Percentiles rank a stretch among this genome's conserved stretches.
Conservation (phyloP, 495 filamentous ascomycete species). For the Trichoderma gamsii region DNA sequence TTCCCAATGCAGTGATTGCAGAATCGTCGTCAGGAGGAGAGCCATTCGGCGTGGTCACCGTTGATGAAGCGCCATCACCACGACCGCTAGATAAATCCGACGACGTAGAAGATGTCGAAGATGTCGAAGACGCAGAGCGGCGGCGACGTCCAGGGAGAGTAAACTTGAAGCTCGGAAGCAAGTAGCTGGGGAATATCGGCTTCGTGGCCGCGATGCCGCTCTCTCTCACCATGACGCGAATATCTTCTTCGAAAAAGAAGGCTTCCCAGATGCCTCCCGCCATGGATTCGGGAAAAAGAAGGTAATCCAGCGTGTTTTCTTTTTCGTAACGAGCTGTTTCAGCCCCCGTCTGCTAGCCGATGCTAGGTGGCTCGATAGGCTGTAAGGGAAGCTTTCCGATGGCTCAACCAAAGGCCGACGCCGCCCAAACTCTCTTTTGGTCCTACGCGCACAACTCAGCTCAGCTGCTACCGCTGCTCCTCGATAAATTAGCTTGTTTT, state of each 20-base stretch:
- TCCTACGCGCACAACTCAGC: neutral
- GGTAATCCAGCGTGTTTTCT: too few species aligned
- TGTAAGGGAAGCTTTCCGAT: neutral
- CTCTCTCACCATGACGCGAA: slow-evolving; percentile 12
- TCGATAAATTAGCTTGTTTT: neutral
- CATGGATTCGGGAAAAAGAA: neutral
- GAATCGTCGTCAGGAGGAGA: slow-evolving; percentile 16
- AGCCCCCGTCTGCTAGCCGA: neutral
- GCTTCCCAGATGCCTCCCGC: neutral
- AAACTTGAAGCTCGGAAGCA: slow-evolving; percentile 40
- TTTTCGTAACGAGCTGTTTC: too few species aligned
- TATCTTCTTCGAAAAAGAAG: slow-evolving; percentile 1
- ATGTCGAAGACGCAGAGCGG: slow-evolving; percentile 17
- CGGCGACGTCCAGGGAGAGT: slow-evolving; percentile 37
- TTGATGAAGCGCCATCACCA: slow-evolving; percentile 22
- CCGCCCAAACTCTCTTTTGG: neutral
- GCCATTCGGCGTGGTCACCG: slow-evolving; percentile 23
- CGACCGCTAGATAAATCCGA: slow-evolving; percentile 29
- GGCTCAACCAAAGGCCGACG: neutral
- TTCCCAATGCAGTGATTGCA: neutral
- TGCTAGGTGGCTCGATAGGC: neutral
- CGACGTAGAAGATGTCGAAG: slow-evolving; percentile 18
- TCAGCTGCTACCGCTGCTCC: neutral
- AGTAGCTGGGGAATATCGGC: slow-evolving; percentile 36
- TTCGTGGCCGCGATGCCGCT: slow-evolving; percentile 16